phyloP scores from a whole-genome alignment of 1,139 yeast genomes.

The Blastobotrys buckinghamii region DNA sequence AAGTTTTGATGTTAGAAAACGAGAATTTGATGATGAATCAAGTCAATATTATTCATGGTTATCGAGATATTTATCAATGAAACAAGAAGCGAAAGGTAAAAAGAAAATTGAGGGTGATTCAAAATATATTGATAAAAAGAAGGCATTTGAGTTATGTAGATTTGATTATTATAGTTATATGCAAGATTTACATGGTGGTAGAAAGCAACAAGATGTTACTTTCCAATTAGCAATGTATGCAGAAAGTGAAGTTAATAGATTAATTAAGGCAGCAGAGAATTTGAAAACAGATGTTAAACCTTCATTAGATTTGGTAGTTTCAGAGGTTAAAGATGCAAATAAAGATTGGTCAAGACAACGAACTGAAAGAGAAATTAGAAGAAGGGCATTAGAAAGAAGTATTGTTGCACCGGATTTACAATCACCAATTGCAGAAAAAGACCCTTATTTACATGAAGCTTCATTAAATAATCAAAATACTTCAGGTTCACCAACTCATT shows the following conservation, averaged over 20 bases:
- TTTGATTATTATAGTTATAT: slow-evolving; percentile 66
- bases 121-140: slow-evolving; percentile 54
- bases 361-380: slow-evolving; percentile 36
- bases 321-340: slow-evolving; percentile 32
- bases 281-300: slow-evolving; percentile 28
- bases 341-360: slow-evolving; percentile 38
- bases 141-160: slow-evolving; percentile 60
- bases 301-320: slow-evolving; percentile 29
- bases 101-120: slow-evolving; percentile 45
- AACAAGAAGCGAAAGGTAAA: slow-evolving; percentile 41
- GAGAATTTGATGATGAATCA: slow-evolving; percentile 65
- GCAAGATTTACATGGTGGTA: slow-evolving; percentile 51
- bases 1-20: slow-evolving; percentile 39
- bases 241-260: slow-evolving; percentile 29
- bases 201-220: slow-evolving; percentile 38
- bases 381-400: slow-evolving; percentile 34
- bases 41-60: slow-evolving; percentile 73
- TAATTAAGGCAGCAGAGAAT: slow-evolving; percentile 24
- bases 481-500: background rate
- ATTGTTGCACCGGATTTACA: slow-evolving; percentile 16
- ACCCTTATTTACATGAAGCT: slow-evolving; percentile 5
- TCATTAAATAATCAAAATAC: background rate
- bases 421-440: slow-evolving; percentile 8
- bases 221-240: slow-evolving; percentile 36
- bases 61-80: slow-evolving; percentile 60